Evolutionary conservation across 805 yeast species (phyloP).

Genomic region (Brettanomyces custersianus): DNA sequence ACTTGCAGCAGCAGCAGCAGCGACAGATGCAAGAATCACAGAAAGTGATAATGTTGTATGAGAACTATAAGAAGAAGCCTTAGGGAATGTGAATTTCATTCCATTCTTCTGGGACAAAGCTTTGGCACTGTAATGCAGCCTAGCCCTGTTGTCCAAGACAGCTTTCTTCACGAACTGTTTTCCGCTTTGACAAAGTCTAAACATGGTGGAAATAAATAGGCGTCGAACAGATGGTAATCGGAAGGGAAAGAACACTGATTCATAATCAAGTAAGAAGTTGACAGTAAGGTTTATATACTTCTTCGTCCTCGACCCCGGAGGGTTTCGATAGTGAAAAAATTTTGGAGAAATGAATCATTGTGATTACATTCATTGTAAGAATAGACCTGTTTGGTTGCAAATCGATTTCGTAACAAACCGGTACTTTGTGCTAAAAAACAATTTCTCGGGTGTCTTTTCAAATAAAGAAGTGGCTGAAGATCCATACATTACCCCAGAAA

Average conservation of each 20-base stretch:
- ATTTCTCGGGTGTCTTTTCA: too few relatives aligned
- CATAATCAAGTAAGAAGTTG: background rate
- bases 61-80: background rate
- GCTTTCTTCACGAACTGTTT: background rate
- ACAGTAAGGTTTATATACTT: background rate
- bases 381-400: too few relatives aligned
- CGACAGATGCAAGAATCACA: too few relatives aligned
- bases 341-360: background rate
- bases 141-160: background rate
- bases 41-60: too few relatives aligned
- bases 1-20: background rate
- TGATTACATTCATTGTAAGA: too few relatives aligned
- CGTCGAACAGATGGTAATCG: background rate
- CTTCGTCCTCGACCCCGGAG: background rate
- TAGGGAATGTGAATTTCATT: background rate
- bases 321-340: background rate
- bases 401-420: too few relatives aligned
- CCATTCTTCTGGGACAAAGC: background rate
- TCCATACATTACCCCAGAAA: too few relatives aligned
- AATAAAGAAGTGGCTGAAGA: too few relatives aligned
- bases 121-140: background rate
- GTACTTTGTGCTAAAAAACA: too few relatives aligned
- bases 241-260: background rate
- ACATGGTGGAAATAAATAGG: background rate
- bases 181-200: background rate